Evolutionary conservation across 768 basidiomycete genomes (phyloP).

Genomic region (Panellus pusillus): DNA sequence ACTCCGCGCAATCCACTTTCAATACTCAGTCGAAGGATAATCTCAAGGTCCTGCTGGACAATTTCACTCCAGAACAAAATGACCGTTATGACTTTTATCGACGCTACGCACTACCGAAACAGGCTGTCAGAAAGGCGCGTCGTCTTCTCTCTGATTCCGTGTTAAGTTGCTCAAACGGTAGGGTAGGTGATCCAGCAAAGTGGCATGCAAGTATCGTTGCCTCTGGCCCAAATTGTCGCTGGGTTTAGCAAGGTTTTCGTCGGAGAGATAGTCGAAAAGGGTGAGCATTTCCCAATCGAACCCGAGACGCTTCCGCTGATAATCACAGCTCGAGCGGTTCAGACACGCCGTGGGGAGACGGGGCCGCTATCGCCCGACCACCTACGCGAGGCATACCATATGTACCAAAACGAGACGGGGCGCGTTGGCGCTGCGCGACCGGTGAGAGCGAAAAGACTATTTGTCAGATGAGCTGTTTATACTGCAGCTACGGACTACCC

Average conservation of each 20-base stretch:
- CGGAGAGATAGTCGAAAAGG: constrained; percentile 89
- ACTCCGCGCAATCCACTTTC: constrained; percentile 79
- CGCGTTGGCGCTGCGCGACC: constrained; percentile 78
- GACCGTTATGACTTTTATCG: constrained; percentile 89
- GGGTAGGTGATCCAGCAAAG: constrained; percentile 80
- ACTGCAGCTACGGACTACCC: neutral
- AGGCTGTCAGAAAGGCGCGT: constrained; percentile 74
- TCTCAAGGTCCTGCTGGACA: constrained; percentile 88
- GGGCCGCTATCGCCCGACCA: constrained; percentile 88
- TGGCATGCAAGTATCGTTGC: constrained; percentile 81
- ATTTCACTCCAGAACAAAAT: constrained; percentile 80
- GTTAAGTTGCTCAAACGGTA: neutral
- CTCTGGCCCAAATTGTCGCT: constrained; percentile 86
- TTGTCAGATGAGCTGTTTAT: constrained; percentile 54
- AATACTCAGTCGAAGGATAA: constrained; percentile 89
- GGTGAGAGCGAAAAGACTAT: constrained; percentile 67
- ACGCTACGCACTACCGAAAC: constrained; percentile 80
- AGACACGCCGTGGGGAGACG: constrained; percentile 65
- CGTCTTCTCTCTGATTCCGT: neutral
- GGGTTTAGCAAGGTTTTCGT: constrained; percentile 92
- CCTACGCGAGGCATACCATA: constrained; percentile 83
- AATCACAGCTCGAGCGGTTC: constrained; percentile 68
- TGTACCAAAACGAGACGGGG: constrained; percentile 81
- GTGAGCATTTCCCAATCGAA: constrained; percentile 38
- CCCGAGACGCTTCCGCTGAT: neutral